These are phyloP conservation scores for Penicillium sp. DNA, from an alignment of 2,329 filamentous ascomycete species.

Conservation along the genomic window DNA sequence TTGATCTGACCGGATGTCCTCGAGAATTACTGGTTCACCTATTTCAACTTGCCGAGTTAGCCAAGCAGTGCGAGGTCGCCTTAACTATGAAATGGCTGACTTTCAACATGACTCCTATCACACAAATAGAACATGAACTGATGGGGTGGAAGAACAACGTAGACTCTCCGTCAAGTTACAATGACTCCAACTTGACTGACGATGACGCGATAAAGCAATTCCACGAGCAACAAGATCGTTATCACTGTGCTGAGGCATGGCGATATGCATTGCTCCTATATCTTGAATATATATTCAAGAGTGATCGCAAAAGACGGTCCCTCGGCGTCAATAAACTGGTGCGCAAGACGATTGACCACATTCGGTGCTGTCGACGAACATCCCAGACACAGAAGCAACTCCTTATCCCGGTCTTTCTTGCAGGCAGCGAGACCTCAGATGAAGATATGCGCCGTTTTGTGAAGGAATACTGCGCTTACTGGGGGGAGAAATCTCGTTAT, in stretches of 20 bases:
- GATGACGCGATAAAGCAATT: conserved; percentile 17
- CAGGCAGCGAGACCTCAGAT: conserved; percentile 29
- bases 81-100: conserved; percentile 32
- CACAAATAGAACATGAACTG: conserved; percentile 18
- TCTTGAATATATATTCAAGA: conserved; percentile 31
- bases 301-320: conserved; percentile 8
- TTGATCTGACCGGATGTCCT: conserved; percentile 35
- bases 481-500: conserved; percentile 32
- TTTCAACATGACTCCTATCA: conserved; percentile 18
- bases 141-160: neutral
- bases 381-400: conserved; percentile 38
- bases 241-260: conserved; percentile 39
- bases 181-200: neutral
- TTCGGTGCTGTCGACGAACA: conserved; percentile 28
- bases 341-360: conserved; percentile 32
- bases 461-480: conserved; percentile 32
- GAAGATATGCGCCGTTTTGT: conserved; percentile 22
- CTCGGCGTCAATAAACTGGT: conserved; percentile 20
- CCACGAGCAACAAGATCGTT: conserved; percentile 24
- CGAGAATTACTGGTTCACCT: conserved; percentile 23
- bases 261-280: conserved; percentile 34
- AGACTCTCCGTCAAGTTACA: neutral
- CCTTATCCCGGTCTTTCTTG: conserved; percentile 38
- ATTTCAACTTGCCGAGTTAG: conserved; percentile 31
- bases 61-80: conserved; percentile 29